phyloP scores from a whole-genome alignment of 2,329 filamentous ascomycete species.

The Emericellopsis cladophorae region DNA sequence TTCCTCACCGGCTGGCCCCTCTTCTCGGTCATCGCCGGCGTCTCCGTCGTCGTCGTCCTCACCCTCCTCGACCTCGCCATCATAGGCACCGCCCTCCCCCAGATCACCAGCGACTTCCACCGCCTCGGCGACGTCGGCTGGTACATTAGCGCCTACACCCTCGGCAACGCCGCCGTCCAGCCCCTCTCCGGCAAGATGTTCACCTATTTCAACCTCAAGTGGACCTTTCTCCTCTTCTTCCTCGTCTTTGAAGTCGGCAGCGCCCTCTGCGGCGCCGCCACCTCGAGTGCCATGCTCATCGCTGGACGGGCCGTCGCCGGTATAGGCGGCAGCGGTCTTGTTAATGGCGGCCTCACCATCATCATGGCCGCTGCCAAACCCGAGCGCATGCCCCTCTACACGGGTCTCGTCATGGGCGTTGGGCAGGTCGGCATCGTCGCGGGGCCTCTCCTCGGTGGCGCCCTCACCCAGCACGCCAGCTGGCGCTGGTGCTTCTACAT shows the following conservation, averaged over 20 bases:
- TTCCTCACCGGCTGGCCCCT: slow-evolving; percentile 11
- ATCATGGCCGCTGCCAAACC: slow-evolving; percentile 6
- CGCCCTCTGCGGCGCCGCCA: slow-evolving; percentile 8
- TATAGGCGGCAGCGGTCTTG: slow-evolving; percentile 6
- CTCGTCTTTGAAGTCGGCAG: slow-evolving; percentile 9
- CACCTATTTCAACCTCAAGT: slow-evolving; percentile 25
- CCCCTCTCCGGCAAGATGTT: slow-evolving; percentile 37
- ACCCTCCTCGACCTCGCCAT: slow-evolving; percentile 36
- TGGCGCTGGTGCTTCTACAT: slow-evolving; percentile 37
- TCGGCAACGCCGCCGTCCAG: slow-evolving; percentile 33
- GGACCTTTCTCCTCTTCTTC: slow-evolving; percentile 6
- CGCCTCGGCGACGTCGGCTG: slow-evolving; percentile 37
- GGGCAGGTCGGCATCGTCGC: slow-evolving; percentile 22
- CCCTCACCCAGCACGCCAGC: slow-evolving; percentile 21
- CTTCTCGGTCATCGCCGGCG: slow-evolving; percentile 12
- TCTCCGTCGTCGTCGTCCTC: slow-evolving; percentile 27
- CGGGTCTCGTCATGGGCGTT: slow-evolving; percentile 7
- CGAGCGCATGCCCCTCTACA: slow-evolving; percentile 3
- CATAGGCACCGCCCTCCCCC: slow-evolving; percentile 33
- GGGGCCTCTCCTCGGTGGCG: slow-evolving; percentile 29
- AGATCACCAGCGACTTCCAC: slow-evolving; percentile 34
- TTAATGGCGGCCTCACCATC: slow-evolving; percentile 7
- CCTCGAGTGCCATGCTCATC: slow-evolving; percentile 8
- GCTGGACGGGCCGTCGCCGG: slow-evolving; percentile 9
- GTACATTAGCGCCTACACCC: slow-evolving; percentile 35